These are phyloP conservation scores for Scutellaria galericulata DNA, from an alignment of 257 asterid genomes.

Conservation along the genomic window DNA sequence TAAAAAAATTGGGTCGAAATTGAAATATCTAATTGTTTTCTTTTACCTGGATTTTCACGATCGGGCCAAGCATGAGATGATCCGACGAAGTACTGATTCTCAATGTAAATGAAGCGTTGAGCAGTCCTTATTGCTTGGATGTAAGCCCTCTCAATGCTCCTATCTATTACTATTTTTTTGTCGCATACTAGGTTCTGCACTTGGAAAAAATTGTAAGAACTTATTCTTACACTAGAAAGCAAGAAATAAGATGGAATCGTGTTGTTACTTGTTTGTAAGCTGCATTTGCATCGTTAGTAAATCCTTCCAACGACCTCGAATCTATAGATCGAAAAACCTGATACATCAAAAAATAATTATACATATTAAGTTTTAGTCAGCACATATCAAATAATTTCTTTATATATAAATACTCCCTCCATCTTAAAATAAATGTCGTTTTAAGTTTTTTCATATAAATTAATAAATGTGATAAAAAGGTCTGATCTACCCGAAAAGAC, in stretches of 20 bases:
- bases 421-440: no score
- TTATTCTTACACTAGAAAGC: background rate
- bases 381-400: no score
- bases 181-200: slow-evolving; percentile 34
- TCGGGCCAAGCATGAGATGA: slow-evolving; percentile 40
- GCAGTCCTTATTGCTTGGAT: slow-evolving; percentile 41
- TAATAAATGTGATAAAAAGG: no score
- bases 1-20: no score
- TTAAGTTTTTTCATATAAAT: no score
- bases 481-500: no score
- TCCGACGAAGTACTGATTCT: slow-evolving; percentile 43
- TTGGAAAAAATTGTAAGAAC: background rate
- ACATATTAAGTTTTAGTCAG: no score
- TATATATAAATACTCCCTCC: no score
- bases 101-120: slow-evolving; percentile 40
- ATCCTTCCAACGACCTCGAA: slow-evolving; percentile 20
- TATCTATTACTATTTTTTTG: slow-evolving; percentile 32
- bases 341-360: background rate
- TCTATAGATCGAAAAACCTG: slow-evolving; percentile 33
- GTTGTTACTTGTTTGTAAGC: slow-evolving; percentile 4
- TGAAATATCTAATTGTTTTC: no score
- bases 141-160: slow-evolving; percentile 40
- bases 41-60: background rate
- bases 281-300: slow-evolving; percentile 7
- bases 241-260: background rate